phyloP scores from a whole-genome alignment of 768 basidiomycete genomes.

The Pleurotus ostreatus region DNA sequence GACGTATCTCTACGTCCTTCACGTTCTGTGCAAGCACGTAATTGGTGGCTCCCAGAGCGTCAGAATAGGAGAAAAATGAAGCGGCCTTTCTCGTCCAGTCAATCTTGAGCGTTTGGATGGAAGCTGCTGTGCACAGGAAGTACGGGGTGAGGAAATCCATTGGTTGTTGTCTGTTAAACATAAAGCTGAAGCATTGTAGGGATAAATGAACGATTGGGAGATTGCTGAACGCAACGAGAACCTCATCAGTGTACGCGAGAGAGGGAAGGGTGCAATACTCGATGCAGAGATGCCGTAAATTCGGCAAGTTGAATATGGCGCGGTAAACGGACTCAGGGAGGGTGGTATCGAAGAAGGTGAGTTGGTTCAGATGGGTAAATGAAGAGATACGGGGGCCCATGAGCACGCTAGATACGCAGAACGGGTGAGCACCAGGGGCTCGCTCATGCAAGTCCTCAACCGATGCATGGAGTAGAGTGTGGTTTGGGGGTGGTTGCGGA shows the following conservation, averaged over 20 bases:
- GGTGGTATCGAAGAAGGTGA: slow-evolving; percentile 31
- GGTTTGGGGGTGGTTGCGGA: background rate
- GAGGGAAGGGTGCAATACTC: slow-evolving; percentile 34
- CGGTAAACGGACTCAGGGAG: slow-evolving; percentile 31
- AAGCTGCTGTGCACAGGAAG: slow-evolving; percentile 29
- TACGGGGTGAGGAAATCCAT: slow-evolving; percentile 17
- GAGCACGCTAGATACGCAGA: background rate
- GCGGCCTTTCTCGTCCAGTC: slow-evolving; percentile 36
- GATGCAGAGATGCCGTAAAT: slow-evolving; percentile 33
- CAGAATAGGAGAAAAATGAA: slow-evolving; percentile 24
- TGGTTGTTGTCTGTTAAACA: slow-evolving; percentile 6
- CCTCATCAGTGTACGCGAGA: slow-evolving; percentile 8
- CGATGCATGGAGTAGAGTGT: background rate
- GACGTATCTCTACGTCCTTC: slow-evolving; percentile 17
- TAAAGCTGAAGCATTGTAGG: slow-evolving; percentile 30
- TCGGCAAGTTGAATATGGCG: slow-evolving; percentile 31
- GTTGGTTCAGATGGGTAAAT: slow-evolving; percentile 32
- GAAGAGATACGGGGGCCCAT: slow-evolving; percentile 10
- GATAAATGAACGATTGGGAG: slow-evolving; percentile 41
- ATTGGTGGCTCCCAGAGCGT: slow-evolving; percentile 12
- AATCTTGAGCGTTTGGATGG: slow-evolving; percentile 36
- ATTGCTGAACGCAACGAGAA: slow-evolving; percentile 17
- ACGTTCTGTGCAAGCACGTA: slow-evolving; percentile 13
- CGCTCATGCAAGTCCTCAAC: background rate
- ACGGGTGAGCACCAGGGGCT: background rate